Percentiles rank a stretch among this genome's conserved stretches.
These are phyloP conservation scores for Globisporangium cystogenes DNA, from an alignment of 352 stramenopile genomes.

Conservation along the genomic window DNA sequence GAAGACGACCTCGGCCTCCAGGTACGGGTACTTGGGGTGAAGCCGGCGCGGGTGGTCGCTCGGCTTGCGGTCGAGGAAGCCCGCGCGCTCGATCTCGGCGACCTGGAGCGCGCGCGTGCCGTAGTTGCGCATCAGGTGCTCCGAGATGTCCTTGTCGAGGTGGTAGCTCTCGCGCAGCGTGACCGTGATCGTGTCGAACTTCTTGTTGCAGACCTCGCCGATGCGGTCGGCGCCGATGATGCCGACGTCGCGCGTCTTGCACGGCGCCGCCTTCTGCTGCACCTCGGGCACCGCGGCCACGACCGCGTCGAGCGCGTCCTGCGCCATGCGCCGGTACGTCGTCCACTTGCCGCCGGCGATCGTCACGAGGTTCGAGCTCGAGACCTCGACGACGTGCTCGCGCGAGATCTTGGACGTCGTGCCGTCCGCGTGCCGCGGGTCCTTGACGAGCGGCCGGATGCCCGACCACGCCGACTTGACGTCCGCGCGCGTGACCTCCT, in stretches of 20 bases:
- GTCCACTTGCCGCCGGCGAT: slow-evolving; percentile 97
- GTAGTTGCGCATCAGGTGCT: slow-evolving; percentile 96
- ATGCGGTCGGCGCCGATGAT: slow-evolving; percentile 89
- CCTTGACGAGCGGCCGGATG: slow-evolving; percentile 92
- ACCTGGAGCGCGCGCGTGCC: slow-evolving; percentile 94
- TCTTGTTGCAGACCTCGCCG: slow-evolving; percentile 93
- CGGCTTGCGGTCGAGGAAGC: slow-evolving; percentile 79
- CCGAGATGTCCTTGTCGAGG: slow-evolving; percentile 91
- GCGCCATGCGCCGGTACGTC: slow-evolving; percentile 94
- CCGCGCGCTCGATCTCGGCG: slow-evolving; percentile 86
- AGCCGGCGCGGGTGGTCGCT: slow-evolving; percentile 86
- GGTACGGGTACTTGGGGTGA: slow-evolving; percentile 92
- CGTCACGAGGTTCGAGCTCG: slow-evolving; percentile 88
- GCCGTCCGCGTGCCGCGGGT: slow-evolving; percentile 78
- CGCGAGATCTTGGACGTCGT: slow-evolving; percentile 90
- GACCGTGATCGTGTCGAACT: slow-evolving; percentile 94
- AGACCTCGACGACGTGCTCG: slow-evolving; percentile 93
- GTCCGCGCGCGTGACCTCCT: slow-evolving; percentile 86
- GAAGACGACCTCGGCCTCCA: slow-evolving; percentile 94
- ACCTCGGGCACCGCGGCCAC: slow-evolving; percentile 76
- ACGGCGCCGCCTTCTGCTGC: slow-evolving; percentile 58
- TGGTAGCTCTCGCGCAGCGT: slow-evolving; percentile 92
- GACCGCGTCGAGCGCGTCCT: slow-evolving; percentile 92
- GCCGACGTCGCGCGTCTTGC: slow-evolving; percentile 77
- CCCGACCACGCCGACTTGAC: slow-evolving; percentile 95